Conservation (phyloP, 176 grass and related monocot species). For the Phyllostachys edulis region DNA sequence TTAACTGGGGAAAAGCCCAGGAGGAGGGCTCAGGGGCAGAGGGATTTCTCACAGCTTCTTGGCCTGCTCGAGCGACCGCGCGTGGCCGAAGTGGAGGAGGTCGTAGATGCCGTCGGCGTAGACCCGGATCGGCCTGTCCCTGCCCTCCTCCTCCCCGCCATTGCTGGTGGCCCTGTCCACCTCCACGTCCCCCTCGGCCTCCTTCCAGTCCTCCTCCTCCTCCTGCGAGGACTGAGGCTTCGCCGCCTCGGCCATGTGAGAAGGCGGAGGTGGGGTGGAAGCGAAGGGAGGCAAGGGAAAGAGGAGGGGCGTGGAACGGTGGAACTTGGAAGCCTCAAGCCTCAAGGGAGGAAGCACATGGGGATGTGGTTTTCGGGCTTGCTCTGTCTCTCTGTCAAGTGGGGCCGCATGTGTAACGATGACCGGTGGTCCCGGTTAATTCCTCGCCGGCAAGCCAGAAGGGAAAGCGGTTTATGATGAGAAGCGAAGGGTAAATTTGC, state of each 20-base stretch:
- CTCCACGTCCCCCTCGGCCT: conserved; percentile 47
- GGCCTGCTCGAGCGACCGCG: conserved; percentile 88
- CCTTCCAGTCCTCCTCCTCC: conserved; percentile 60
- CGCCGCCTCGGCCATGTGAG: conserved; percentile 45
- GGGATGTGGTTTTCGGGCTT: neutral
- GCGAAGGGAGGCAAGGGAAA: neutral
- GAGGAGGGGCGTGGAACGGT: neutral
- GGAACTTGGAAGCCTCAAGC: neutral
- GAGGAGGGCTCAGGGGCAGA: neutral
- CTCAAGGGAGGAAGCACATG: neutral
- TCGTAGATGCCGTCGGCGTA: conserved; percentile 94
- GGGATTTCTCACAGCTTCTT: conserved; percentile 59
- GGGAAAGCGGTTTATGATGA: neutral
- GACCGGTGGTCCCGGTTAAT: neutral
- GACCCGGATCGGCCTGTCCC: conserved; percentile 66
- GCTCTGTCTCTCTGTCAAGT: neutral
- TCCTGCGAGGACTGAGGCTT: conserved; percentile 47
- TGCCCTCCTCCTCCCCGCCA: conserved; percentile 19
- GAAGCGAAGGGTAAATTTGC: neutral
- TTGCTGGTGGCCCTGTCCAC: conserved; percentile 9
- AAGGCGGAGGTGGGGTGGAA: conserved; percentile 3
- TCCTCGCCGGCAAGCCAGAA: neutral
- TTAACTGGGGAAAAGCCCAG: neutral
- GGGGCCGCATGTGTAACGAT: neutral
- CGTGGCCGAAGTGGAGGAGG: conserved; percentile 95